These are phyloP conservation scores for Dryas drummondii DNA, from an alignment of 306 rosid genomes.

Conservation along the genomic window DNA sequence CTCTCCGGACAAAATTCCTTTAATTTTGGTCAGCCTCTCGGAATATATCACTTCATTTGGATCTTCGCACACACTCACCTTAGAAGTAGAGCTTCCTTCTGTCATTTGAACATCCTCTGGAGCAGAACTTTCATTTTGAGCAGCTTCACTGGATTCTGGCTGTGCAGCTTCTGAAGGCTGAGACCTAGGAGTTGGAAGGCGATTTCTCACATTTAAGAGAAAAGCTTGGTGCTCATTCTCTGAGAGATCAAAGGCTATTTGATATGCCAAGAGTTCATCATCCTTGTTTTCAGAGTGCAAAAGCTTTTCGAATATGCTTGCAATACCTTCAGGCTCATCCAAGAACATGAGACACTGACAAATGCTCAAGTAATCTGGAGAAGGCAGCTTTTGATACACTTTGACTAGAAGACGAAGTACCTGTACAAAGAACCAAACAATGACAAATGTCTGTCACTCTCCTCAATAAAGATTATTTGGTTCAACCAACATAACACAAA, in stretches of 20 bases:
- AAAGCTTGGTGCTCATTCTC: slow-evolving; percentile 96
- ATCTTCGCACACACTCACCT: slow-evolving; percentile 53
- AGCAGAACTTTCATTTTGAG: slow-evolving; percentile 55
- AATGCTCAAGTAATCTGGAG: slow-evolving; percentile 93
- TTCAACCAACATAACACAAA: background rate
- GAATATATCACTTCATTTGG: slow-evolving; percentile 64
- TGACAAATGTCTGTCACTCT: background rate
- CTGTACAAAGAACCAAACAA: slow-evolving; percentile 40
- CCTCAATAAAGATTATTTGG: background rate
- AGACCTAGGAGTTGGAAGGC: slow-evolving; percentile 62
- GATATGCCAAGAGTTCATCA: slow-evolving; percentile 80
- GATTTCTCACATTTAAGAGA: slow-evolving; percentile 77
- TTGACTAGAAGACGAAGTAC: slow-evolving; percentile 88
- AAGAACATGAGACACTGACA: slow-evolving; percentile 97
- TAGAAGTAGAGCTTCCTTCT: slow-evolving; percentile 54
- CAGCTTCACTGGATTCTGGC: slow-evolving; percentile 48
- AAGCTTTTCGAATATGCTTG: slow-evolving; percentile 80
- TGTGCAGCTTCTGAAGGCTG: slow-evolving; percentile 50
- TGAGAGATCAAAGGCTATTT: slow-evolving; percentile 91
- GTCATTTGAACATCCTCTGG: slow-evolving; percentile 78
- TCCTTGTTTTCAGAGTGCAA: slow-evolving; percentile 79
- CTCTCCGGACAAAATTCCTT: slow-evolving; percentile 91
- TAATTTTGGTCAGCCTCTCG: slow-evolving; percentile 72
- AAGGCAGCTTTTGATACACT: slow-evolving; percentile 82
- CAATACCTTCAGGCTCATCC: slow-evolving; percentile 84